phyloP scores from a whole-genome alignment of 331 rosid genomes.

The Rhamnella rubrinervis region DNA sequence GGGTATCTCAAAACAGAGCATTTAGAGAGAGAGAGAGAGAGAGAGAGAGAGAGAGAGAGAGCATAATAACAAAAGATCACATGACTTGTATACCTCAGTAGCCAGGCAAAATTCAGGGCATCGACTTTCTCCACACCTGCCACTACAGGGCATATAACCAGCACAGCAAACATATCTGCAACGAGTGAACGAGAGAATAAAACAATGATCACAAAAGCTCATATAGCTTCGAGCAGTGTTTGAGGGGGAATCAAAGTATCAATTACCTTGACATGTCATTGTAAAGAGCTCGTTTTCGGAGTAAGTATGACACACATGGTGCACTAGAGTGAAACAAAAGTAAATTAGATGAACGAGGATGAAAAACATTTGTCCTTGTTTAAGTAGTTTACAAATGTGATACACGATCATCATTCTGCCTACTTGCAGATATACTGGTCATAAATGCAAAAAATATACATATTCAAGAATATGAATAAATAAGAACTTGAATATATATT shows the following conservation, averaged over 20 bases:
- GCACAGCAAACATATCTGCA: constrained; percentile 90
- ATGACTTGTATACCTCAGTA: constrained; percentile 59
- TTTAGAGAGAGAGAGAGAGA: neutral
- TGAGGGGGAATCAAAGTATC: neutral
- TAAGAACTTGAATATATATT: neutral
- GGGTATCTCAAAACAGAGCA: neutral
- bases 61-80: neutral
- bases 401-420: neutral
- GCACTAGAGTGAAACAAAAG: constrained; percentile 47
- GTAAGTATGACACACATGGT: constrained; percentile 78
- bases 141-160: constrained; percentile 98
- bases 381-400: neutral
- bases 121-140: constrained; percentile 80
- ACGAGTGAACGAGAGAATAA: constrained; percentile 9
- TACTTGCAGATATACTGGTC: too few species aligned
- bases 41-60: neutral
- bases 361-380: neutral
- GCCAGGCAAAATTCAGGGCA: constrained; percentile 86
- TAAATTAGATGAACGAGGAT: constrained; percentile 10
- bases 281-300: constrained; percentile 81
- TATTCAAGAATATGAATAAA: too few species aligned
- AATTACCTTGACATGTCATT: constrained; percentile 83
- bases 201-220: constrained; percentile 11
- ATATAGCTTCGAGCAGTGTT: constrained; percentile 1
- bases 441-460: too few species aligned